Conservation (phyloP, 768 basidiomycete genomes). For the Tricholoma saponaceum region DNA sequence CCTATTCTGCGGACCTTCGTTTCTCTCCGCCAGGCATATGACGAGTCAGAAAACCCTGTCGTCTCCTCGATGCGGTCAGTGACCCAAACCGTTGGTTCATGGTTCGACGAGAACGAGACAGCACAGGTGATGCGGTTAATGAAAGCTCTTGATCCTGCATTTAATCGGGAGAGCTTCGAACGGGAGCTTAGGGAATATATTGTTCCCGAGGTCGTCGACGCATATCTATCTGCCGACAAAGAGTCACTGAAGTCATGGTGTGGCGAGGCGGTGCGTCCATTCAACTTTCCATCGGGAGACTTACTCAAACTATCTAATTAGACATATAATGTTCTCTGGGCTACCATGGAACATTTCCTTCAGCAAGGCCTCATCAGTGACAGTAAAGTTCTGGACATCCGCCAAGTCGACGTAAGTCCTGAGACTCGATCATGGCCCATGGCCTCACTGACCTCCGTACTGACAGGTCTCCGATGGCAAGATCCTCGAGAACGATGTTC, state of each 20-base stretch:
- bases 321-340: conserved; percentile 99
- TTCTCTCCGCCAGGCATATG: conserved; percentile 65
- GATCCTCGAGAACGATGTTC: conserved; percentile 84
- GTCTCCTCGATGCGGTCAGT: conserved; percentile 77
- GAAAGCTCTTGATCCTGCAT: conserved; percentile 83
- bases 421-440: background rate
- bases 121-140: conserved; percentile 91
- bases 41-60: conserved; percentile 92
- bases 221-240: conserved; percentile 87
- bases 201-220: conserved; percentile 95
- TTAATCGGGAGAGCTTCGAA: conserved; percentile 83
- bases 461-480: conserved; percentile 77
- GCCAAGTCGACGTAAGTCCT: conserved; percentile 85
- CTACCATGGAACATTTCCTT: conserved; percentile 93
- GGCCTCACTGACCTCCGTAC: background rate
- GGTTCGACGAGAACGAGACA: conserved; percentile 97
- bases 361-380: conserved; percentile 88
- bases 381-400: conserved; percentile 94
- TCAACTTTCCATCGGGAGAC: background rate
- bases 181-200: conserved; percentile 94
- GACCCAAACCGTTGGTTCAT: conserved; percentile 80
- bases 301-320: conserved; percentile 21
- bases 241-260: conserved; percentile 89
- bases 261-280: conserved; percentile 78
- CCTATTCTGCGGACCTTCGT: conserved; percentile 62